Evolutionary conservation across 371 early-diverging fungal genomes (phyloP).

Genomic region (Actinomortierella ambigua): DNA sequence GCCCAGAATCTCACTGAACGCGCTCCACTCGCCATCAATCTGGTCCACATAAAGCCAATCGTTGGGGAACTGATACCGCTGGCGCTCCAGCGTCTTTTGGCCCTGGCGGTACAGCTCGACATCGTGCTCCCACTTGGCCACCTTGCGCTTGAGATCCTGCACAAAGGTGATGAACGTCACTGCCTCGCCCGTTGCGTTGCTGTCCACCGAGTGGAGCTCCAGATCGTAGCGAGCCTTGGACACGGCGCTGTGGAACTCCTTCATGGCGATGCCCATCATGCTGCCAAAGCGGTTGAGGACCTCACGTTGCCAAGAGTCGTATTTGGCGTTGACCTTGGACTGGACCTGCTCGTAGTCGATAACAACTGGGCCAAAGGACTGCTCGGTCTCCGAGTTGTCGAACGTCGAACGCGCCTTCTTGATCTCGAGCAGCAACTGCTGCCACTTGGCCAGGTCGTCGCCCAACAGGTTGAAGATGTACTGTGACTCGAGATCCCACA

Average conservation of each 20-base stretch:
- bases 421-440: conserved; percentile 92
- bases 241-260: conserved; percentile 78
- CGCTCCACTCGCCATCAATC: conserved; percentile 97
- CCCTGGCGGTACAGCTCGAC: conserved; percentile 90
- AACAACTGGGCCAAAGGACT: conserved; percentile 86
- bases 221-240: conserved; percentile 84
- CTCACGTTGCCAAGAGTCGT: conserved; percentile 98
- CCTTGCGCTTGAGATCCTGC: conserved; percentile 91
- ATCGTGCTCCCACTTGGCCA: conserved; percentile 80
- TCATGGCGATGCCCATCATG: conserved; percentile 85
- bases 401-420: conserved; percentile 94
- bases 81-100: conserved; percentile 93
- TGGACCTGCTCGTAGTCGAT: conserved; percentile 98
- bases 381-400: conserved; percentile 92
- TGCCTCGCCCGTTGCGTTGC: conserved; percentile 88
- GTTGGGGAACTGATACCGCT: conserved; percentile 90
- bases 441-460: conserved; percentile 92
- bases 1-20: conserved; percentile 91
- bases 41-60: conserved; percentile 98
- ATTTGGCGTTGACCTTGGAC: conserved; percentile 96
- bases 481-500: conserved; percentile 95
- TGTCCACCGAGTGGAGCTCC: conserved; percentile 88
- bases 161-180: conserved; percentile 96
- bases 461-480: conserved; percentile 86
- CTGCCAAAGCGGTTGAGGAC: conserved; percentile 90